Evolutionary conservation across 164 flowering plant genomes (phyloP).

Genomic region (Chloranthus sessilifolius): DNA sequence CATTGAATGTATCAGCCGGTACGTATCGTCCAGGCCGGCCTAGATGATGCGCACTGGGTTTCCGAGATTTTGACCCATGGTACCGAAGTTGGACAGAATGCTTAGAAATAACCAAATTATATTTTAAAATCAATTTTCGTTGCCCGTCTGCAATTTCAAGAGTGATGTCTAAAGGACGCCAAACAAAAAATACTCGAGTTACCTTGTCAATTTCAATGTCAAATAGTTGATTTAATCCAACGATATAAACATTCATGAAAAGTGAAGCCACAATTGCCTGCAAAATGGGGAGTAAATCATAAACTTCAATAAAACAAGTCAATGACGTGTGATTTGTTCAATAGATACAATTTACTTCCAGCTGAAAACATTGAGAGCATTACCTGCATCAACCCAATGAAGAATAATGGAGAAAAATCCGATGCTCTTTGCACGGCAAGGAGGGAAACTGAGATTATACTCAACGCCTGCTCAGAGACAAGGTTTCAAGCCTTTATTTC

Average conservation of each 20-base stretch:
- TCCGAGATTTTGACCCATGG: too few relatives aligned
- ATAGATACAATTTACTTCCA: neutral
- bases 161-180: too few relatives aligned
- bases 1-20: too few relatives aligned
- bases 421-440: slow-evolving; percentile 75
- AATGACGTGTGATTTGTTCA: neutral
- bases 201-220: slow-evolving; percentile 99
- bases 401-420: slow-evolving; percentile 76
- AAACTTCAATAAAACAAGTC: neutral
- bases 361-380: slow-evolving; percentile 11
- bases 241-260: slow-evolving; percentile 90
- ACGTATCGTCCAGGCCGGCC: too few relatives aligned
- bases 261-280: slow-evolving; percentile 93
- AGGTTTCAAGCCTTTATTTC: slow-evolving; percentile 5
- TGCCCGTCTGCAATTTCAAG: too few relatives aligned
- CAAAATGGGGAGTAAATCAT: slow-evolving; percentile 12
- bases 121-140: too few relatives aligned
- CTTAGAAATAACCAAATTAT: too few relatives aligned
- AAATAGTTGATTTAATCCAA: slow-evolving; percentile 82
- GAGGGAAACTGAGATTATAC: slow-evolving; percentile 90
- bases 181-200: slow-evolving; percentile 4
- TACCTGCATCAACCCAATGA: slow-evolving; percentile 72
- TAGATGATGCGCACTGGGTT: too few relatives aligned
- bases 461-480: slow-evolving; percentile 60
- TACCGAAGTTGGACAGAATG: too few relatives aligned